phyloP scores from a whole-genome alignment of 352 stramenopile species.

The Pythium utonaiense region DNA sequence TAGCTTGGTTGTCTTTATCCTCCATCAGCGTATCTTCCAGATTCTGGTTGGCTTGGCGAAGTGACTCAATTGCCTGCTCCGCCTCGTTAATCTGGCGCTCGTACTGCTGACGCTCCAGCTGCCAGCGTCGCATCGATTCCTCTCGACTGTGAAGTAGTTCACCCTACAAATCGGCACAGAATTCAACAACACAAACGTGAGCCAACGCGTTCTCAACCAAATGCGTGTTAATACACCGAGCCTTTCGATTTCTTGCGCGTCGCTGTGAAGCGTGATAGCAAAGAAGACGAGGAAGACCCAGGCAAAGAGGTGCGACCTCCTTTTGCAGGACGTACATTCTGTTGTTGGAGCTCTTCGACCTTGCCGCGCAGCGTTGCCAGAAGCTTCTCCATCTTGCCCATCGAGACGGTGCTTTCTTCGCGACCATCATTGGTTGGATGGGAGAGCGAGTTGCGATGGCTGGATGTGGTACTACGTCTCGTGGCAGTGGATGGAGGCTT shows the following conservation, averaged over 20 bases:
- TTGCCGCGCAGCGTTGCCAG: slow-evolving; percentile 50
- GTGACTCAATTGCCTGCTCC: slow-evolving; percentile 52
- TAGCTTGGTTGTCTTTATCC: slow-evolving; percentile 20
- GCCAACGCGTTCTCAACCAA: neutral
- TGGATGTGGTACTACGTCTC: neutral
- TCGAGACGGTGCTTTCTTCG: neutral
- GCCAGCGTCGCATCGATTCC: slow-evolving; percentile 59
- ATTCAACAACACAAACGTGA: slow-evolving; percentile 6
- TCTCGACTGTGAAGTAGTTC: slow-evolving; percentile 57
- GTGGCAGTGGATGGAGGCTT: neutral
- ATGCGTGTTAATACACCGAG: slow-evolving; percentile 8
- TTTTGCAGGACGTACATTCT: slow-evolving; percentile 51
- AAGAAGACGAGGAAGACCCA: slow-evolving; percentile 9
- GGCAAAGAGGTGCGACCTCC: neutral
- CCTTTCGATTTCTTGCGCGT: slow-evolving; percentile 14
- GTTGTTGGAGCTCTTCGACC: slow-evolving; percentile 65
- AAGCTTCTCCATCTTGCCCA: slow-evolving; percentile 54
- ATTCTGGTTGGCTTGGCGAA: slow-evolving; percentile 53
- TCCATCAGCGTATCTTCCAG: slow-evolving; percentile 58
- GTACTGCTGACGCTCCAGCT: slow-evolving; percentile 67
- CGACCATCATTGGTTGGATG: neutral
- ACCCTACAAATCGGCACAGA: slow-evolving; percentile 28
- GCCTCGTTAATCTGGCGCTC: slow-evolving; percentile 57
- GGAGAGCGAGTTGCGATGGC: neutral
- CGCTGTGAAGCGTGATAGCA: slow-evolving; percentile 16